Base-by-base conservation (phyloP, 2,329 filamentous ascomycete species). In the Byssochlamys sp. region DNA sequence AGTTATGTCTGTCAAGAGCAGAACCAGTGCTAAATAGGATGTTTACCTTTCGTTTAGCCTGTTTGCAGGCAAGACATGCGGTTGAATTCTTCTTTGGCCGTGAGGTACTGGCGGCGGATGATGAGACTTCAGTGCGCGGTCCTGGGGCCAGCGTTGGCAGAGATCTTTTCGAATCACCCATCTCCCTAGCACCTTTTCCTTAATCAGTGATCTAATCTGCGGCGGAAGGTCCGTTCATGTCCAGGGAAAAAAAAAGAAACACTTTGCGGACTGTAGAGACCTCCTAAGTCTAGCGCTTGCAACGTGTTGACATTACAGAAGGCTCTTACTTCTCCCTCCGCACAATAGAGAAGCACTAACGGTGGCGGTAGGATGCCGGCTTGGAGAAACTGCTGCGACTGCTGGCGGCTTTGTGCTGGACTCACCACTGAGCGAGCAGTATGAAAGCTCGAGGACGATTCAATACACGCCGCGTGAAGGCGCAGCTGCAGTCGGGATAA, bases 1-100 rank as follows among this genome's bases (percentile, higher is more conserved):
- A 7, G 39, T 9, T n/a, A 45, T 19, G 14, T 19, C n/a, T 7
- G 39, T 45, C 49, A 10, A 51, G 0, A 51, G 10, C 49, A 26
- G 25, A 51, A 24, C 19, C 12, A 14, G 3, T 26, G 49, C 10
- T 26, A 25, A 51, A 51, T 29, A 12, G 28, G 58, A 52, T 53
- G 24, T 25, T 56, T 65, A 69, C 71, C 64, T 73, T 73, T 61
- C 71, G 67, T 59, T 73, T 73, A 19, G 71, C 69, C 33, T 68
- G 62, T 52, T 72, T 73, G 57, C 71, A 73, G 52, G 68, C 63
- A 24, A 65, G 56, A 52, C 71, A 73, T 26, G 71, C 71, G 3
- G 66, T 71, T 3, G 71, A 73, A 52, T 67, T 73, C 61, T 73
- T 73, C 53, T 67, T 71, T 26, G 66, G 65, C 52, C 66, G 67